Conservation (phyloP, 106 monocot genomes). For the Triglochin maritima region DNA sequence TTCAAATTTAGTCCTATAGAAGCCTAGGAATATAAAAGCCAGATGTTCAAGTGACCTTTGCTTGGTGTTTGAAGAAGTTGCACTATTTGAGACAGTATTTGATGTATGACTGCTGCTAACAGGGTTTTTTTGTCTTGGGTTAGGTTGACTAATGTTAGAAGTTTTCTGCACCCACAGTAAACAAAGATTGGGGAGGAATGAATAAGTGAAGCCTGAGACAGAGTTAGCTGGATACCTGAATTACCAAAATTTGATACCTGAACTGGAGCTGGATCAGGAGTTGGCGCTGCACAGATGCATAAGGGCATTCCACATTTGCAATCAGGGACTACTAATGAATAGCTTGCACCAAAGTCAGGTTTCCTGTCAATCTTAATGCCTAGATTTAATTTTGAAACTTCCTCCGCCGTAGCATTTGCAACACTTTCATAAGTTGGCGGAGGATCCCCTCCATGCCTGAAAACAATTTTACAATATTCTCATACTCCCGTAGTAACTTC, state of each 20-base stretch:
- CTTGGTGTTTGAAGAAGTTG: slow-evolving; percentile 47
- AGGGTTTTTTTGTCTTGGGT: slow-evolving; percentile 54
- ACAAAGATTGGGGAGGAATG: neutral
- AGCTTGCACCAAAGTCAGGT: slow-evolving; percentile 13
- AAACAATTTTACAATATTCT: neutral
- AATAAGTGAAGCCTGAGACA: neutral
- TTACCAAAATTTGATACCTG: slow-evolving; percentile 17
- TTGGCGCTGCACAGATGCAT: slow-evolving; percentile 73
- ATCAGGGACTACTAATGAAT: slow-evolving; percentile 14
- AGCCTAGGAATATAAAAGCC: no score
- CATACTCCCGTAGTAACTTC: no score
- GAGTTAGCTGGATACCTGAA: neutral
- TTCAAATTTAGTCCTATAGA: no score
- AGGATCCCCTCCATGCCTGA: slow-evolving; percentile 34
- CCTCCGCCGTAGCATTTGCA: slow-evolving; percentile 30
- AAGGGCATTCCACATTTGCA: slow-evolving; percentile 98
- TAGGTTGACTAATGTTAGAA: slow-evolving; percentile 32
- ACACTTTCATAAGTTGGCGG: slow-evolving; percentile 11
- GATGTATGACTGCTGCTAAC: slow-evolving; percentile 2
- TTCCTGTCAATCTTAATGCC: slow-evolving; percentile 16
- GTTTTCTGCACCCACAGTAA: slow-evolving; percentile 24
- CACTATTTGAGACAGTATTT: slow-evolving; percentile 28
- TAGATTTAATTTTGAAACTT: slow-evolving; percentile 50
- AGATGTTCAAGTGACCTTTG: slow-evolving; percentile 34
- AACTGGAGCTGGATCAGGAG: slow-evolving; percentile 35